These are phyloP conservation scores for Dalbergia cochinchinensis DNA, from an alignment of 306 rosid species.

Conservation along the genomic window DNA sequence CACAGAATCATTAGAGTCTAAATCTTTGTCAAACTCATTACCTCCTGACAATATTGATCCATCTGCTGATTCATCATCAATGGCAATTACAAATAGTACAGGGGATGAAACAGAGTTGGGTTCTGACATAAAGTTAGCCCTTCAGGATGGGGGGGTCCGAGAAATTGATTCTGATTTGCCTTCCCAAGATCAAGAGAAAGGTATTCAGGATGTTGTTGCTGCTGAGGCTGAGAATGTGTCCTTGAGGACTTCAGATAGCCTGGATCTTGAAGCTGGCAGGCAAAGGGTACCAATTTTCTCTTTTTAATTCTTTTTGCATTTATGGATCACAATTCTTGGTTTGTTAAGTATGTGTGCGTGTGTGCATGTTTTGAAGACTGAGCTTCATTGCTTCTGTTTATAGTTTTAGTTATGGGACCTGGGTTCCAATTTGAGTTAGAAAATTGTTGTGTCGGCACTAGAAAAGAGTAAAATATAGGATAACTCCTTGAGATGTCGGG, in stretches of 20 bases:
- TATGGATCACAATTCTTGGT: slow-evolving; percentile 33
- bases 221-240: slow-evolving; percentile 46
- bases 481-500: too few relatives aligned
- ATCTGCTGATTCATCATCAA: slow-evolving; percentile 45
- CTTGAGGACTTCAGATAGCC: slow-evolving; percentile 46
- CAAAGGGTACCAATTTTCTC: slow-evolving; percentile 62
- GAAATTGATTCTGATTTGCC: slow-evolving; percentile 54
- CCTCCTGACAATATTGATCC: slow-evolving; percentile 50
- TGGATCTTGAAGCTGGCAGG: slow-evolving; percentile 54
- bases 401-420: not conserved
- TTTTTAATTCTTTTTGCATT: not conserved
- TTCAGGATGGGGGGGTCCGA: slow-evolving; percentile 45
- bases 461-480: not conserved
- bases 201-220: slow-evolving; percentile 39
- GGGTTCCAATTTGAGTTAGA: slow-evolving; percentile 18
- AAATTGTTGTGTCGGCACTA: slow-evolving; percentile 7
- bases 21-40: slow-evolving; percentile 49
- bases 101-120: slow-evolving; percentile 43
- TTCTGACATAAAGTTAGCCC: slow-evolving; percentile 48
- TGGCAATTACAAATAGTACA: slow-evolving; percentile 38
- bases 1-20: slow-evolving; percentile 52
- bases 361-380: not conserved
- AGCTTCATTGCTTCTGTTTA: slow-evolving; percentile 15
- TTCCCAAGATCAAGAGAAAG: slow-evolving; percentile 47
- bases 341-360: not conserved